Evolutionary conservation across 306 rosid species (phyloP).

Genomic region (Fragaria ananassa): DNA sequence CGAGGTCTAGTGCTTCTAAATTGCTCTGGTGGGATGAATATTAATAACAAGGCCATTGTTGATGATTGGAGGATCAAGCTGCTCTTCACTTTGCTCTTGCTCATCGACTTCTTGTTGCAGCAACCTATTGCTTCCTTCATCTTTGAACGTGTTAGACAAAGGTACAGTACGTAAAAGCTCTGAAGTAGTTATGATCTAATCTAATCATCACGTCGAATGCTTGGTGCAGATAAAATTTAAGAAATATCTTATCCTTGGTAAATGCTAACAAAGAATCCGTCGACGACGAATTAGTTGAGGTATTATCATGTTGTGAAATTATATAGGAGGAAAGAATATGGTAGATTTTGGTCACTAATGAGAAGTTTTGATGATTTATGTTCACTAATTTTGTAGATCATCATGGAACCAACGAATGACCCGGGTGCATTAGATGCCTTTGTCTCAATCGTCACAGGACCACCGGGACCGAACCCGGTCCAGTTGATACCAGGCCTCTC

Average conservation of each 20-base stretch:
- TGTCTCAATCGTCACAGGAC: constrained; percentile 78
- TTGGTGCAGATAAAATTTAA: constrained; percentile 63
- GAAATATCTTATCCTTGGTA: constrained; percentile 63
- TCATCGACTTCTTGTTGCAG: constrained; percentile 67
- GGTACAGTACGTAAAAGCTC: constrained; percentile 37
- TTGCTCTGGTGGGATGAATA: constrained; percentile 97
- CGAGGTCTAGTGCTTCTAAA: constrained; percentile 76
- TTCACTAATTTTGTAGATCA: constrained; percentile 46
- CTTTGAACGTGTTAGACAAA: constrained; percentile 72
- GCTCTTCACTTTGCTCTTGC: constrained; percentile 67
- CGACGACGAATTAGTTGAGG: constrained; percentile 85
- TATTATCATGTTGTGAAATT: constrained; percentile 5
- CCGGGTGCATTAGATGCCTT: constrained; percentile 84
- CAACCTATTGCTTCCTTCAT: constrained; percentile 72
- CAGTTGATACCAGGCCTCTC: constrained; percentile 65
- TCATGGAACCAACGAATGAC: constrained; percentile 65
- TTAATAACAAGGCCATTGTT: constrained; percentile 83
- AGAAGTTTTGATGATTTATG: not conserved
- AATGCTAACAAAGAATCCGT: constrained; percentile 77
- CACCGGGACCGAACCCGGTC: constrained; percentile 85
- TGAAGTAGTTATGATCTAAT: not conserved
- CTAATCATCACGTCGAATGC: constrained; percentile 11
- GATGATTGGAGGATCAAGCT: constrained; percentile 97
- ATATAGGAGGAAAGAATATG: no score
- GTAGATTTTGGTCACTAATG: no score